Conservation (phyloP, 2,329 filamentous ascomycete species). For the Ceratocystis ficicola region DNA sequence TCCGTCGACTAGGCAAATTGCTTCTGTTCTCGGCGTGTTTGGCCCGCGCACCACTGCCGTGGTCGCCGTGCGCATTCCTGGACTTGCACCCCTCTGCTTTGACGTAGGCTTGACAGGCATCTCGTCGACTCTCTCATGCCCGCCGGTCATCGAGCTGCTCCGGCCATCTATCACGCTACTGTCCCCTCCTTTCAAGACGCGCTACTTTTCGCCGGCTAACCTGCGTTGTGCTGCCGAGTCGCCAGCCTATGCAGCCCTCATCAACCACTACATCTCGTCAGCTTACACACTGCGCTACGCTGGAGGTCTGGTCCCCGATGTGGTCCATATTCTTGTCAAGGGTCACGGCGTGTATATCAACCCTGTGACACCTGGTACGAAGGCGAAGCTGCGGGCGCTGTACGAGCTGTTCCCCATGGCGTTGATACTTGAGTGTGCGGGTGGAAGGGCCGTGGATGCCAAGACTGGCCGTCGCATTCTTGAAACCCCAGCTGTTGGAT, state of each 20-base stretch:
- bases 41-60: conserved; percentile 45
- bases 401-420: conserved; percentile 51
- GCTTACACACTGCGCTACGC: conserved; percentile 49
- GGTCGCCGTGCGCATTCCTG: conserved; percentile 41
- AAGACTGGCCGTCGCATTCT: conserved; percentile 34
- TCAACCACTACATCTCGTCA: conserved; percentile 39
- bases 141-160: conserved; percentile 30
- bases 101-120: conserved; percentile 37
- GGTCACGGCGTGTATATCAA: conserved; percentile 50
- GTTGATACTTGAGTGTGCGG: conserved; percentile 47
- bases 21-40: conserved; percentile 41
- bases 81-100: conserved; percentile 34
- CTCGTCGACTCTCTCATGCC: conserved; percentile 12
- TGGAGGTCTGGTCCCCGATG: conserved; percentile 49
- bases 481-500: conserved; percentile 30
- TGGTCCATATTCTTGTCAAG: conserved; percentile 48
- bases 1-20: conserved; percentile 35
- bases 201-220: conserved; percentile 53
- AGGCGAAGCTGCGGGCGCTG: conserved; percentile 45
- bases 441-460: conserved; percentile 44
- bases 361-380: conserved; percentile 40
- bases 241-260: conserved; percentile 37
- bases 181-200: conserved; percentile 34
- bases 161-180: conserved; percentile 33
- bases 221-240: conserved; percentile 44